A percentile compares a stretch with the other conserved stretches of the same genome.
These are phyloP conservation scores for Hygrophorus pudorinus DNA, from an alignment of 768 basidiomycete species.

Conservation along the genomic window DNA sequence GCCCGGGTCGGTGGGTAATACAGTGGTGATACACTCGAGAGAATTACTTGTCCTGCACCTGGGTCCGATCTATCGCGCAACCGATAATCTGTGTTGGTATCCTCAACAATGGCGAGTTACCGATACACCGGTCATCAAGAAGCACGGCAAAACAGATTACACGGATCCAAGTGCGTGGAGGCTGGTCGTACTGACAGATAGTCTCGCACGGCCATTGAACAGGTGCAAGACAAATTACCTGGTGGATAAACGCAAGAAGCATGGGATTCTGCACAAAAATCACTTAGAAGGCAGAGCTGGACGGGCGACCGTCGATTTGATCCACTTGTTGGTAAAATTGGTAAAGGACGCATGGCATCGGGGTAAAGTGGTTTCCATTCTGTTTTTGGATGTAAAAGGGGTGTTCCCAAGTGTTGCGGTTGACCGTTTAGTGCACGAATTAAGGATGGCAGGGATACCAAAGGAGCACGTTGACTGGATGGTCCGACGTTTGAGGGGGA, in stretches of 20 bases:
- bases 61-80: conserved; percentile 19
- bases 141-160: conserved; percentile 25
- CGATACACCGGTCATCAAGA: conserved; percentile 20
- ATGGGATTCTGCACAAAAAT: no score
- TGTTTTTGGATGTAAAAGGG: no score
- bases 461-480: conserved; percentile 12
- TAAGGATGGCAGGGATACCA: conserved; percentile 17
- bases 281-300: no score
- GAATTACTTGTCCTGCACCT: conserved; percentile 18
- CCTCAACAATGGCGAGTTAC: conserved; percentile 20
- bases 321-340: no score
- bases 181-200: conserved; percentile 27
- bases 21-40: conserved; percentile 15
- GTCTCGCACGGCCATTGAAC: not conserved
- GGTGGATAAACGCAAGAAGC: no score
- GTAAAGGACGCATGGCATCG: no score
- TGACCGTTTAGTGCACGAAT: conserved; percentile 15
- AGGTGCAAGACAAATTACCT: not conserved
- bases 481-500: not conserved
- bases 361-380: no score
- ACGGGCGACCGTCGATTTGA: no score
- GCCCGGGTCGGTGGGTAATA: no score
- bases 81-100: no score
- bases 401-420: conserved; percentile 25
- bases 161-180: conserved; percentile 20